These are phyloP conservation scores for Wickerhamiella lipophila DNA, from an alignment of 805 yeast species.

Conservation along the genomic window DNA sequence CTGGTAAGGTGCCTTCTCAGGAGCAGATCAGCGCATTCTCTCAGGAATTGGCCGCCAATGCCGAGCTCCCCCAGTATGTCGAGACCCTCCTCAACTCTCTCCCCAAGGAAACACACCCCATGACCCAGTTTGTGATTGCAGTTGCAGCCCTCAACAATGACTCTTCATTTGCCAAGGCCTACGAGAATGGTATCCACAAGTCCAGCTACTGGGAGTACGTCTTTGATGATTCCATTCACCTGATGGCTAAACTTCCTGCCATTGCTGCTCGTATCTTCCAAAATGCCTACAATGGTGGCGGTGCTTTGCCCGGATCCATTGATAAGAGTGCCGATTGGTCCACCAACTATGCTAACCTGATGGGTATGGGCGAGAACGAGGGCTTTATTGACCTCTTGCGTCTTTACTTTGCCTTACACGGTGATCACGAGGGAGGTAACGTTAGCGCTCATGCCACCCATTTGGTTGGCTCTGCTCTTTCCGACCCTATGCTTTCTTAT, in stretches of 20 bases:
- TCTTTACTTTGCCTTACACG: constrained; percentile 60
- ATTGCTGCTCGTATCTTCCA: constrained; percentile 65
- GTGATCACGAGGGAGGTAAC: constrained; percentile 77
- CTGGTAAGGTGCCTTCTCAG: constrained; percentile 57
- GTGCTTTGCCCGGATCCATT: constrained; percentile 37
- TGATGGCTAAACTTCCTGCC: constrained; percentile 62
- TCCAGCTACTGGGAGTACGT: constrained; percentile 62
- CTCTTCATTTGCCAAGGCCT: constrained; percentile 58
- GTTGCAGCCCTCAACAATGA: constrained; percentile 60
- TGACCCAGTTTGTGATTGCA: constrained; percentile 72
- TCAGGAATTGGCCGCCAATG: constrained; percentile 50
- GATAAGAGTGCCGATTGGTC: constrained; percentile 53
- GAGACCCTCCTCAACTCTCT: constrained; percentile 47
- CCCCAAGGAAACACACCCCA: constrained; percentile 64
- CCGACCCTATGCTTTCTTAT: constrained; percentile 62
- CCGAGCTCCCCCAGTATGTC: constrained; percentile 52
- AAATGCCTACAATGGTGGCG: constrained; percentile 44
- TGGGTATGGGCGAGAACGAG: constrained; percentile 41
- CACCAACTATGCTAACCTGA: constrained; percentile 51
- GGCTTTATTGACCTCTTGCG: constrained; percentile 57
- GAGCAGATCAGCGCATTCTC: constrained; percentile 46
- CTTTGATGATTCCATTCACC: constrained; percentile 55
- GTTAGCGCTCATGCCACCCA: constrained; percentile 75
- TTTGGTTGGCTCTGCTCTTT: constrained; percentile 68
- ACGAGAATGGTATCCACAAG: constrained; percentile 57